Conservation (phyloP, 139 green algal species). For the Picochlorum sp. region DNA sequence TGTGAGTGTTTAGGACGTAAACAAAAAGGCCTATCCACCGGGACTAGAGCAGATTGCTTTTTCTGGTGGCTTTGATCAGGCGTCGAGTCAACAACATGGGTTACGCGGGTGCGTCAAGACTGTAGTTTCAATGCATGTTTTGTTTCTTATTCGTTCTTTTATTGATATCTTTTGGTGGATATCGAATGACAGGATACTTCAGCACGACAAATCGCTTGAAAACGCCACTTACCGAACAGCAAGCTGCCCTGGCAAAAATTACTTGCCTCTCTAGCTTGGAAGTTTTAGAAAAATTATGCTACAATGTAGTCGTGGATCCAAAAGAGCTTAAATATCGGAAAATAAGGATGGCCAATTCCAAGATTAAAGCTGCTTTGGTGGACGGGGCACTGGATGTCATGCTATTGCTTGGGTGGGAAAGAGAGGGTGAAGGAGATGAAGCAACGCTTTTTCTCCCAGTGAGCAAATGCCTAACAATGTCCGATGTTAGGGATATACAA, state of each 20-base stretch:
- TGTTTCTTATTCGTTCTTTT: too few species aligned
- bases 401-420: slow-evolving; percentile 21
- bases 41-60: too few species aligned
- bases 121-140: too few species aligned
- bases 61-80: too few species aligned
- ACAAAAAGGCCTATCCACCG: too few species aligned
- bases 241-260: background rate
- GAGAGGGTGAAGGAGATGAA: slow-evolving; percentile 12
- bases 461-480: slow-evolving; percentile 14
- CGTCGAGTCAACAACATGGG: too few species aligned
- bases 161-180: too few species aligned
- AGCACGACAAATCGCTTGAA: slow-evolving; percentile 11
- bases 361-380: slow-evolving; percentile 8
- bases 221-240: slow-evolving; percentile 2
- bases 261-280: slow-evolving; percentile 1
- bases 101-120: too few species aligned
- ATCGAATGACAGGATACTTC: slow-evolving; percentile 20
- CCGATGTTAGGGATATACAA: slow-evolving; percentile 23
- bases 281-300: slow-evolving; percentile 21
- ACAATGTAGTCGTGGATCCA: slow-evolving; percentile 11
- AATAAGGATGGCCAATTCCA: slow-evolving; percentile 19
- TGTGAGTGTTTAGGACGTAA: too few species aligned
- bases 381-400: slow-evolving; percentile 18
- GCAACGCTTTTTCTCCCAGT: slow-evolving; percentile 10
- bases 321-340: slow-evolving; percentile 13